A percentile compares a stretch with the other conserved stretches of the same genome.
phyloP scores from a whole-genome alignment of 1,139 yeast genomes.

The Kurtzmaniella quercitrusa region DNA sequence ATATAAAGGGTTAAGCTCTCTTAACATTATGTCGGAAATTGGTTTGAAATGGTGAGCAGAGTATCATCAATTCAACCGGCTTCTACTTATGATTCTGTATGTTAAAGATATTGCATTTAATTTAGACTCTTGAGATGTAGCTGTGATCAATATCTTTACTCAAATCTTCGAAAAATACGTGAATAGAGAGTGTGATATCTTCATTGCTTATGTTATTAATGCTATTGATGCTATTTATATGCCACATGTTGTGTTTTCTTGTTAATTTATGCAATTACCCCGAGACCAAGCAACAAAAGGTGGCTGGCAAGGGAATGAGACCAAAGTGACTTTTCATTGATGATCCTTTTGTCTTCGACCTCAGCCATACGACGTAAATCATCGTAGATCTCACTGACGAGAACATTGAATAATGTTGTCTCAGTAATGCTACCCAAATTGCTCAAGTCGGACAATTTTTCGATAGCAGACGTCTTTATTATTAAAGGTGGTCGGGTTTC shows the following conservation, averaged over 20 bases:
- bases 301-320: conserved; percentile 61
- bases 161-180: no score
- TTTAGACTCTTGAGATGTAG: no score
- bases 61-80: no score
- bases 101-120: no score
- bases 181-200: conserved; percentile 7
- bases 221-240: not conserved
- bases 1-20: no score
- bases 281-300: conserved; percentile 52
- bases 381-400: conserved; percentile 57
- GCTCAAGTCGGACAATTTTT: conserved; percentile 51
- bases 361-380: conserved; percentile 53
- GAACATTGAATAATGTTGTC: conserved; percentile 48
- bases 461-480: conserved; percentile 57
- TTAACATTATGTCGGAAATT: no score
- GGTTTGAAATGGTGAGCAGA: no score
- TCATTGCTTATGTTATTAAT: not conserved
- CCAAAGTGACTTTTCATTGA: conserved; percentile 50
- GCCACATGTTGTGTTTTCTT: not conserved
- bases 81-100: no score
- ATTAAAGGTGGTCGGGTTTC: conserved; percentile 29
- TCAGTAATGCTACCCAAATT: conserved; percentile 45
- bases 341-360: conserved; percentile 44
- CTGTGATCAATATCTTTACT: no score
- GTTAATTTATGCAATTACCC: conserved; percentile 45